A percentile compares a stretch with the other conserved stretches of the same genome.
These are phyloP conservation scores for Cordyceps tenuipes DNA, from an alignment of 2,329 filamentous ascomycete genomes.

Conservation along the genomic window DNA sequence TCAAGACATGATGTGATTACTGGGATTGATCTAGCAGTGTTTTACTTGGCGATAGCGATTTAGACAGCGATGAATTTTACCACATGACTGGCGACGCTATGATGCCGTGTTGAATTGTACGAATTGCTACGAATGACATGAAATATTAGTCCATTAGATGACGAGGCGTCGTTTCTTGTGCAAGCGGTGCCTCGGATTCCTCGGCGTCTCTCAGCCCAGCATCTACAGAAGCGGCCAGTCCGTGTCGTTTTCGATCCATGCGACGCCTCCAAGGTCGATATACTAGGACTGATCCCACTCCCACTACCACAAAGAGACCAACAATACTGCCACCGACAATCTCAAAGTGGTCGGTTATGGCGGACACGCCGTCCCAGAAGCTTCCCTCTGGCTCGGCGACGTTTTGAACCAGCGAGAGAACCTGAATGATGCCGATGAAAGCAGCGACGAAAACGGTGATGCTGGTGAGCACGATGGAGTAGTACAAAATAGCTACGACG, in stretches of 20 bases:
- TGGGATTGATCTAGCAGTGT: not conserved
- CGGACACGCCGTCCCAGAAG: slow-evolving; percentile 88
- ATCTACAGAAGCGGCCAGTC: slow-evolving; percentile 6
- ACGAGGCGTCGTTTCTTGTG: slow-evolving; percentile 4
- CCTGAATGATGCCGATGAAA: slow-evolving; percentile 78
- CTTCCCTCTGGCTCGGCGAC: slow-evolving; percentile 61
- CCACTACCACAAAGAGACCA: slow-evolving; percentile 72
- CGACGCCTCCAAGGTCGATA: slow-evolving; percentile 71
- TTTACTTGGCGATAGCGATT: not conserved
- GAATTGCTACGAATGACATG: not conserved
- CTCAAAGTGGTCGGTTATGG: slow-evolving; percentile 72
- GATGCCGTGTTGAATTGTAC: no score
- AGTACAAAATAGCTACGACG: slow-evolving; percentile 84
- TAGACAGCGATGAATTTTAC: not conserved
- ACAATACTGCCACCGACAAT: slow-evolving; percentile 82
- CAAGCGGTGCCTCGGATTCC: slow-evolving; percentile 4
- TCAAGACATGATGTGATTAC: not conserved
- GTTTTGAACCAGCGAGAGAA: slow-evolving; percentile 70
- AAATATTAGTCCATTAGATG: slow-evolving; percentile 7
- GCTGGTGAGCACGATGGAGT: slow-evolving; percentile 77
- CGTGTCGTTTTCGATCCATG: slow-evolving; percentile 22
- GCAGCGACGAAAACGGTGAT: slow-evolving; percentile 78
- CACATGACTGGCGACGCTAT: no score
- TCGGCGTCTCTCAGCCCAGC: slow-evolving; percentile 4
- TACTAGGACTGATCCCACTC: slow-evolving; percentile 60